phyloP scores from a whole-genome alignment of 2,329 filamentous ascomycete species.

The Diplodia scrobiculata region DNA sequence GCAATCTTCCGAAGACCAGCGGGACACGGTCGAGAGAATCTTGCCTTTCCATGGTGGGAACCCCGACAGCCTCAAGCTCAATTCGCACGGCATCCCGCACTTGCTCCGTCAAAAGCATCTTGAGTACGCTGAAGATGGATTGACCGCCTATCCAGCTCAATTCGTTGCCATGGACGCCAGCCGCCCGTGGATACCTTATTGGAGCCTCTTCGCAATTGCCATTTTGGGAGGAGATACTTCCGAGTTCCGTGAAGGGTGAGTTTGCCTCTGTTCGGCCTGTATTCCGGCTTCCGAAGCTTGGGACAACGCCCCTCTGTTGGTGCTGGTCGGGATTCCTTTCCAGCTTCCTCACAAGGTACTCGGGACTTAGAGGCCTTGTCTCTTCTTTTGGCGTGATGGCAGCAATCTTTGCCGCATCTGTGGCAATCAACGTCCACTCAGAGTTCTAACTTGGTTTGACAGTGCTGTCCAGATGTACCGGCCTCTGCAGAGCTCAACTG shows the following conservation, averaged over 20 bases:
- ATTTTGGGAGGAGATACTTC: slow-evolving; percentile 61
- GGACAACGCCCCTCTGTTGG: neutral
- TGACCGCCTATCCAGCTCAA: slow-evolving; percentile 64
- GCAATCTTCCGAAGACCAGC: slow-evolving; percentile 67
- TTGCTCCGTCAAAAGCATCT: slow-evolving; percentile 67
- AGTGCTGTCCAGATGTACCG: slow-evolving; percentile 72
- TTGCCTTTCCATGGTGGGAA: slow-evolving; percentile 66
- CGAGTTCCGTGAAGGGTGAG: slow-evolving; percentile 64
- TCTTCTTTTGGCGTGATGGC: neutral
- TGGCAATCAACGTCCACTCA: no score
- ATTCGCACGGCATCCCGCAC: slow-evolving; percentile 71
- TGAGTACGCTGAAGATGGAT: slow-evolving; percentile 60
- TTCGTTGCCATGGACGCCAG: slow-evolving; percentile 81
- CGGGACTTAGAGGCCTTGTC: neutral
- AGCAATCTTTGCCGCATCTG: neutral
- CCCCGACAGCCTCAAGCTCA: slow-evolving; percentile 59
- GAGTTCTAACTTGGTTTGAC: slow-evolving; percentile 9
- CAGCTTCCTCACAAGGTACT: slow-evolving; percentile 65
- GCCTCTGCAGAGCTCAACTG: slow-evolving; percentile 77
- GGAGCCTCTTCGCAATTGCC: slow-evolving; percentile 75
- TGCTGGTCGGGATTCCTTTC: slow-evolving; percentile 68
- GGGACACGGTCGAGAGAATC: slow-evolving; percentile 68
- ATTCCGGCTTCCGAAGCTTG: neutral
- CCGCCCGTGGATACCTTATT: slow-evolving; percentile 92
- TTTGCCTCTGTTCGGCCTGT: slow-evolving; percentile 27